phyloP scores from a whole-genome alignment of 805 yeast genomes.

The Candida anglica region DNA sequence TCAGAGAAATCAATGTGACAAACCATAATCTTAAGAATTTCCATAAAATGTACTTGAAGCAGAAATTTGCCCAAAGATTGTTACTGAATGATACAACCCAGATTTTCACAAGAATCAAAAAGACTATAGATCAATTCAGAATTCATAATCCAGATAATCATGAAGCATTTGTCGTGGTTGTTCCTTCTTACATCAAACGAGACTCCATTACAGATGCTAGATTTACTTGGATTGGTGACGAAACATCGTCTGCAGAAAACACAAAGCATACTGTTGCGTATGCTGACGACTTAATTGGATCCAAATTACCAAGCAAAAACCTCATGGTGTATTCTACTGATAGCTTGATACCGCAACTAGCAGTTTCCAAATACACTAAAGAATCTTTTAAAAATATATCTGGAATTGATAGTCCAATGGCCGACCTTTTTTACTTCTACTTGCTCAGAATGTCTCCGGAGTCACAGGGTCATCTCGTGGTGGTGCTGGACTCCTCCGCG shows the following conservation, averaged over 20 bases:
- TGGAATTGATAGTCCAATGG: conserved; percentile 17
- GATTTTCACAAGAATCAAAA: background rate
- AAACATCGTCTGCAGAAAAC: too few relatives aligned
- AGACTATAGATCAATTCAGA: conserved; percentile 5
- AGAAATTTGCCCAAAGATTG: background rate
- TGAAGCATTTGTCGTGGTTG: conserved; percentile 10
- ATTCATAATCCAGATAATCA: conserved; percentile 5
- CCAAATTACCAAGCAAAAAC: conserved; percentile 3
- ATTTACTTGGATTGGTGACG: too few relatives aligned
- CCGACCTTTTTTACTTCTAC: conserved; percentile 15
- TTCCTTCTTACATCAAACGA: conserved; percentile 9
- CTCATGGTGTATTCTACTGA: conserved; percentile 16
- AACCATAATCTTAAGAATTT: conserved; percentile 10
- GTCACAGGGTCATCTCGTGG: background rate
- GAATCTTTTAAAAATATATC: conserved; percentile 5
- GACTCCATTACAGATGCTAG: too few relatives aligned
- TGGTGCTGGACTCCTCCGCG: conserved; percentile 5
- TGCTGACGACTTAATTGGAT: background rate
- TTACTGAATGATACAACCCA: too few relatives aligned
- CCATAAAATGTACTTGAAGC: conserved; percentile 11
- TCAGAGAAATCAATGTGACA: conserved; percentile 8
- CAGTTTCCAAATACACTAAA: conserved; percentile 6
- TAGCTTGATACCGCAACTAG: conserved; percentile 13
- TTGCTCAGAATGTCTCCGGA: conserved; percentile 8
- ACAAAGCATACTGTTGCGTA: background rate